Evolutionary conservation across 2,329 filamentous ascomycete genomes (phyloP).

Genomic region (Podosphaera fusca): DNA sequence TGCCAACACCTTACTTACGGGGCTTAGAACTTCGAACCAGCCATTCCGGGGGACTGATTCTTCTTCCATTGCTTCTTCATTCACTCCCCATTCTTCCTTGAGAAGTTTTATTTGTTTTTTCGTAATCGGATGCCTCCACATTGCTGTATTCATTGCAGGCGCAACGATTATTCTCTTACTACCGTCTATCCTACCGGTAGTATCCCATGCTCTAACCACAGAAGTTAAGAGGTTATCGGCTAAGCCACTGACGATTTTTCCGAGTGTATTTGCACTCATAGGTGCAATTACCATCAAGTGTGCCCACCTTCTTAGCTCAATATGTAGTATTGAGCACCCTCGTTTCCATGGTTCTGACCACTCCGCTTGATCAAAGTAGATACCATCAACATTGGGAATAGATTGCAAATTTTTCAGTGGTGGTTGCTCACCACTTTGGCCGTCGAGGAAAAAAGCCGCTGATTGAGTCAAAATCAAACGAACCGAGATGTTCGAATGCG

Average conservation of each 20-base stretch:
- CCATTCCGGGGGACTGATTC: constrained; percentile 38
- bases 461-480: constrained; percentile 61
- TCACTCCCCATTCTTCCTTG: constrained; percentile 48
- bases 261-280: constrained; percentile 62
- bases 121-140: constrained; percentile 77
- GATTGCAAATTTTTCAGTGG: constrained; percentile 31
- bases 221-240: constrained; percentile 53
- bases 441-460: constrained; percentile 51
- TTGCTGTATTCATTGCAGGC: constrained; percentile 76
- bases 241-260: constrained; percentile 59
- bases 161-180: constrained; percentile 40
- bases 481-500: constrained; percentile 39
- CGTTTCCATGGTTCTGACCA: constrained; percentile 61
- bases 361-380: constrained; percentile 71
- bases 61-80: constrained; percentile 37
- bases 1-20: constrained; percentile 55
- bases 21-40: constrained; percentile 50
- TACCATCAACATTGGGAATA: constrained; percentile 50
- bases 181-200: constrained; percentile 13
- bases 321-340: constrained; percentile 66
- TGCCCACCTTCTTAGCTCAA: constrained; percentile 67
- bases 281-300: constrained; percentile 62
- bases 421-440: constrained; percentile 59
- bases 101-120: constrained; percentile 45
- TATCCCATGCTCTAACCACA: constrained; percentile 76